A percentile compares a stretch with the other conserved stretches of the same genome.
Evolutionary conservation across 352 stramenopile species (phyloP).

Genomic region (Aphanomyces invadans): DNA sequence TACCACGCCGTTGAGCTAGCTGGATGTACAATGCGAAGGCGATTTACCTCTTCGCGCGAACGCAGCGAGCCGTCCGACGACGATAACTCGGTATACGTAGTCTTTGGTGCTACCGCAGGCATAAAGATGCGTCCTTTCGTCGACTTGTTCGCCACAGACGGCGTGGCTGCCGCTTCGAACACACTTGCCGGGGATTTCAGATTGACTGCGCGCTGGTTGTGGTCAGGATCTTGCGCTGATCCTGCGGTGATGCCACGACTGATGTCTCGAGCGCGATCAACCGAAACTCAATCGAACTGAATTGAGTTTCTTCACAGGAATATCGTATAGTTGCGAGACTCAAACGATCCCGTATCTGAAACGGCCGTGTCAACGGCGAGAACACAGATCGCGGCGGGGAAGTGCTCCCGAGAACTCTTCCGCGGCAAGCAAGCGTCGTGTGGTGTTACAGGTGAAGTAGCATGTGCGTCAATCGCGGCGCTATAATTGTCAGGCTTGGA

Average conservation of each 20-base stretch:
- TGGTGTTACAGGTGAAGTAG: background rate
- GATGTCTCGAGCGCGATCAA: no score
- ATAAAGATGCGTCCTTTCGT: background rate
- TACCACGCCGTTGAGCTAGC: no score
- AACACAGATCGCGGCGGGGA: no score
- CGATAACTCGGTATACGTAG: background rate
- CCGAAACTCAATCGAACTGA: constrained; percentile 1
- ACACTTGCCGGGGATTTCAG: background rate
- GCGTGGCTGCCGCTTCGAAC: background rate
- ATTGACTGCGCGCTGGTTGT: background rate
- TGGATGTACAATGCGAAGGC: background rate
- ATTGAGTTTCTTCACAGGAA: background rate
- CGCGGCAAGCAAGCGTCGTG: background rate
- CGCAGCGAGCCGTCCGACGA: background rate
- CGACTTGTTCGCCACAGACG: background rate
- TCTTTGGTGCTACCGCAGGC: background rate
- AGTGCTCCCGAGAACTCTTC: background rate
- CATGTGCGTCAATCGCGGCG: no score
- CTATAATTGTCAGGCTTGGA: no score
- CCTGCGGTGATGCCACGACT: no score
- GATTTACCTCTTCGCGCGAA: background rate
- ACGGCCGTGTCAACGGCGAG: background rate
- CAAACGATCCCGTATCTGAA: background rate
- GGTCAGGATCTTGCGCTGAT: background rate
- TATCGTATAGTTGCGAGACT: background rate